Base-by-base conservation (phyloP, 2,329 filamentous ascomycete species). In the Amauroascus verrucosus region DNA sequence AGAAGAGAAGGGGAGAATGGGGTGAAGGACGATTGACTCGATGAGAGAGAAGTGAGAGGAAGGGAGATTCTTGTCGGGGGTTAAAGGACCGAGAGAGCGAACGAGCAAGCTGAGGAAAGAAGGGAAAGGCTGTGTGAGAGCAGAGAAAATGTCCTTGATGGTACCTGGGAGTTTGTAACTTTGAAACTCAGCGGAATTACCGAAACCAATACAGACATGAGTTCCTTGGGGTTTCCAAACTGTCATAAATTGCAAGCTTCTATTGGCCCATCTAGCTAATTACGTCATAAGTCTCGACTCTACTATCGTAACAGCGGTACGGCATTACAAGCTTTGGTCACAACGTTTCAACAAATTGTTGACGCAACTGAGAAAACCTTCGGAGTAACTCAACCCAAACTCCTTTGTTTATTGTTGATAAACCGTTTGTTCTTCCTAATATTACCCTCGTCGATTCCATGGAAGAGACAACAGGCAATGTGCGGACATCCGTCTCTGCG, bases 331-430 rank as follows among this genome's bases (percentile, higher is more conserved):
- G 48, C 35, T 44, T 16, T 20, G 38, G 37, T 44, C 48, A 51
- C 48, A 51, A 51, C 48, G 18, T 33, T 51, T 51, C 48, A 51
- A 51, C 48, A 51, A 51, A 44, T 33, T 51, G 48, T 51, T 51
- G 48, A 44, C 38, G 28, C 26, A 24, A 24, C 16, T 33, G 30
- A 24, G 35, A 41, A 6, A 37, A 33, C n/a, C 16, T 32, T 32
- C 26, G 28, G 37, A 37, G 45, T 37, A 28, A 24, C 24, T 44
- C 41, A 44, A 28, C 6, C n/a, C n/a, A n/a, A n/a, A 38, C 35
- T 38, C 35, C 35, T n/a, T 38, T 6, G 13, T 13, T 35, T 35
- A 14, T n/a, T n/a, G n/a, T 35, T 7, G 33, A 35, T 35, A 35
- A 35, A 35, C 33, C 33, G 33, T 7, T 14, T 6, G 8, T 7